These are phyloP conservation scores for Fusarium caatingaense DNA, from an alignment of 2,329 filamentous ascomycete species.

Conservation along the genomic window DNA sequence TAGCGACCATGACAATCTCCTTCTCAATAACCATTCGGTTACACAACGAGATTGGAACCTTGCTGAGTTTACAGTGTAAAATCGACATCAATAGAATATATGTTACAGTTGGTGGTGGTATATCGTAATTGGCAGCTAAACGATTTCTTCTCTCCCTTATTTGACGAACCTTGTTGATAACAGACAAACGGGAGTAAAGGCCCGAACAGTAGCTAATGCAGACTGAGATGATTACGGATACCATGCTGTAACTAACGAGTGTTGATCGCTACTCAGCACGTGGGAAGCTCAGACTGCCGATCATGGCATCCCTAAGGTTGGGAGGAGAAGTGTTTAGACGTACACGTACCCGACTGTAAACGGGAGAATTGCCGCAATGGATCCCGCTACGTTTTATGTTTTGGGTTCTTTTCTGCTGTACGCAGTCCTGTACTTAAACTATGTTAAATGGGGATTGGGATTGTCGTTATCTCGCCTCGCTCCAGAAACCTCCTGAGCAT, in stretches of 20 bases:
- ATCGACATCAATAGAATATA: constrained; percentile 1
- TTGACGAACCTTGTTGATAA: neutral
- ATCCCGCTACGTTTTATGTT: neutral
- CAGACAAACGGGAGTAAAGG: neutral
- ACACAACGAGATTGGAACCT: neutral
- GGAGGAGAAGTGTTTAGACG: neutral
- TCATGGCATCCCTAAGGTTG: constrained; percentile 6
- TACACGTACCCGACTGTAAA: neutral
- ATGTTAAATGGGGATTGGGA: constrained; percentile 3
- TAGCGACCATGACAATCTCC: constrained; percentile 21
- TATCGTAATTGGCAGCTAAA: neutral
- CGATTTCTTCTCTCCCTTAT: neutral
- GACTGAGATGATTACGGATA: neutral
- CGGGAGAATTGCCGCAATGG: neutral
- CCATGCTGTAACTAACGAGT: neutral
- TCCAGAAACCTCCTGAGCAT: constrained; percentile 23
- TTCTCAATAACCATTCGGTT: neutral
- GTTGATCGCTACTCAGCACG: constrained; percentile 10
- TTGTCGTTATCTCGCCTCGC: constrained; percentile 25
- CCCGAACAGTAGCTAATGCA: neutral
- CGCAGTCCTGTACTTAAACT: constrained; percentile 2
- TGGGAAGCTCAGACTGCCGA: constrained; percentile 31
- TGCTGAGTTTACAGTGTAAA: constrained; percentile 4
- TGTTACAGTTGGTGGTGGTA: neutral
- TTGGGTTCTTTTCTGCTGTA: neutral